These are phyloP conservation scores for Centella asiatica DNA, from an alignment of 129 eudicot species.

Conservation along the genomic window DNA sequence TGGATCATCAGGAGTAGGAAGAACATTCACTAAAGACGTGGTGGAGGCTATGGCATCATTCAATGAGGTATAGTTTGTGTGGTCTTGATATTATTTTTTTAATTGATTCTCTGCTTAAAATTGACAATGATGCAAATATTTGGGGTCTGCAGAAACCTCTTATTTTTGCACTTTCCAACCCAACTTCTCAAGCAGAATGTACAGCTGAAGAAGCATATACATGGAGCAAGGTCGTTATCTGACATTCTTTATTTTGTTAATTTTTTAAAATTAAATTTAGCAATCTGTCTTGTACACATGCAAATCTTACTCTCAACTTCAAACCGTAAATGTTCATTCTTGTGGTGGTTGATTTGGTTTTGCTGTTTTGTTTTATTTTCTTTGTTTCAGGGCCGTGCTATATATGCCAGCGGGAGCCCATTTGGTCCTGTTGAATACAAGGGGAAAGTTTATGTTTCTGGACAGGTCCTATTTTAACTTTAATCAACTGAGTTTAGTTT, in stretches of 20 bases:
- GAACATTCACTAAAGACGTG: constrained; percentile 87
- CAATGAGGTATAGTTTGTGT: constrained; percentile 49
- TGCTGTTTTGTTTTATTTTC: not conserved
- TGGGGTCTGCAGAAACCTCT: constrained; percentile 69
- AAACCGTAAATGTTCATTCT: not conserved
- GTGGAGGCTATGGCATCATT: constrained; percentile 78
- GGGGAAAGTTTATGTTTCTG: constrained; percentile 64
- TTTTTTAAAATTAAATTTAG: no score
- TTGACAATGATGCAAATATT: constrained; percentile 3
- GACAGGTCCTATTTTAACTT: constrained; percentile 57
- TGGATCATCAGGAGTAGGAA: constrained; percentile 97
- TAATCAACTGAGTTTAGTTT: not conserved
- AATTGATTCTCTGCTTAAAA: constrained; percentile 2
- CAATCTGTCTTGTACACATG: no score
- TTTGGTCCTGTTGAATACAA: constrained; percentile 77
- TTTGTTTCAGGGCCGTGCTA: constrained; percentile 68
- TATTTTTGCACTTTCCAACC: constrained; percentile 92
- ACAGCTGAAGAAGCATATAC: constrained; percentile 96
- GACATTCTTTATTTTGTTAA: not conserved
- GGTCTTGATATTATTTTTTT: not conserved
- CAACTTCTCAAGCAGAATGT: constrained; percentile 97
- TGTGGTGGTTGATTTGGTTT: constrained; percentile 1
- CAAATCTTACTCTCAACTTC: not conserved
- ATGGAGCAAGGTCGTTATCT: constrained; percentile 95
- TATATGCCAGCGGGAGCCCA: constrained; percentile 96